Percentiles rank a stretch among this genome's conserved stretches.
phyloP scores from a whole-genome alignment of 805 yeast species.

The Metschnikowia koreensis region DNA sequence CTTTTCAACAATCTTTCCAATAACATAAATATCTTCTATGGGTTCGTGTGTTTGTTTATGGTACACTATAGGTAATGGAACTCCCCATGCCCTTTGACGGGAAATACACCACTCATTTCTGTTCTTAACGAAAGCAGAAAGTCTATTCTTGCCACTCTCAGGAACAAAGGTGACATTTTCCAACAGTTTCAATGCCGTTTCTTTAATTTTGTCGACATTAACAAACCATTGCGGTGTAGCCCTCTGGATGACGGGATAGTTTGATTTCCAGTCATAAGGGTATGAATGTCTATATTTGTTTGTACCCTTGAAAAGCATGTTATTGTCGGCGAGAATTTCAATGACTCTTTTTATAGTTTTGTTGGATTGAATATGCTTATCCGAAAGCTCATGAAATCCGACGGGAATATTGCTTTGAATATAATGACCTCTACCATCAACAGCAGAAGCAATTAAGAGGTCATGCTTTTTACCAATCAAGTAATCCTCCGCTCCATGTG shows the following conservation, averaged over 20 bases:
- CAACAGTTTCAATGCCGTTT: constrained; percentile 57
- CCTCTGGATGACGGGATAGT: constrained; percentile 89
- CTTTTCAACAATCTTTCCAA: constrained; percentile 53
- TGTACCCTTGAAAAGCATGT: constrained; percentile 50
- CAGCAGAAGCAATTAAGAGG: constrained; percentile 69
- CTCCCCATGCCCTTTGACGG: constrained; percentile 96
- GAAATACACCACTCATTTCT: constrained; percentile 98
- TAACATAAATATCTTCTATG: constrained; percentile 53
- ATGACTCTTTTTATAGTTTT: constrained; percentile 29
- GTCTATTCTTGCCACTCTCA: constrained; percentile 64
- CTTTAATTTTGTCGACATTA: constrained; percentile 73
- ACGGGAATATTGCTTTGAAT: constrained; percentile 47
- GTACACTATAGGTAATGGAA: constrained; percentile 89
- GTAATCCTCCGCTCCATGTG: constrained; percentile 95
- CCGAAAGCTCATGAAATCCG: constrained; percentile 32
- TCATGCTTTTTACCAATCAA: constrained; percentile 57
- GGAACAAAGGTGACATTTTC: constrained; percentile 71
- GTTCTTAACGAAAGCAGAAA: constrained; percentile 66
- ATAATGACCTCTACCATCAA: constrained; percentile 72
- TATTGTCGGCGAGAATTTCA: constrained; percentile 39
- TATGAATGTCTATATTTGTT: constrained; percentile 71
- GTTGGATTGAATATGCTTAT: constrained; percentile 15
- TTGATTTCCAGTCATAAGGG: constrained; percentile 97
- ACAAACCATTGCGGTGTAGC: constrained; percentile 98
- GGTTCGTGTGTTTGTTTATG: constrained; percentile 57